These are phyloP conservation scores for Pyrenophora tritici-repentis DNA, from an alignment of 2,329 filamentous ascomycete genomes.

Conservation along the genomic window DNA sequence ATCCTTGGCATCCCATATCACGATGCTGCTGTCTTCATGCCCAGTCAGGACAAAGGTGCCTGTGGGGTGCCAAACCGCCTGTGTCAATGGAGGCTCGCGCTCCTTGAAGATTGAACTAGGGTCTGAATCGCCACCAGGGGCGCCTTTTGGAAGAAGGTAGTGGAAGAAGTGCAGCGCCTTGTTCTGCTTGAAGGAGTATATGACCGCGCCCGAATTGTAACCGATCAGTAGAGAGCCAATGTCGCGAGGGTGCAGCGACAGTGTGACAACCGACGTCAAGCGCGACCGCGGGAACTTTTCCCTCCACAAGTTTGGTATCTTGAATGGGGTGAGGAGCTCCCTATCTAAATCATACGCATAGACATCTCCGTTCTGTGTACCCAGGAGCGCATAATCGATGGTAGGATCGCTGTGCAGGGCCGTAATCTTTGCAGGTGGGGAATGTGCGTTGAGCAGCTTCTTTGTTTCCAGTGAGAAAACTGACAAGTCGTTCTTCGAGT, in stretches of 20 bases:
- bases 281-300: constrained; percentile 71
- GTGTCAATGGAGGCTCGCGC: constrained; percentile 75
- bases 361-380: constrained; percentile 80
- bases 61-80: constrained; percentile 92
- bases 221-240: constrained; percentile 89
- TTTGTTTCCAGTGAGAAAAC: constrained; percentile 81
- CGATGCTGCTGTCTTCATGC: constrained; percentile 88
- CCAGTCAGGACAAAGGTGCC: constrained; percentile 86
- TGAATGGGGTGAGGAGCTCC: constrained; percentile 74
- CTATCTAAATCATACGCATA: constrained; percentile 93
- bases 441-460: constrained; percentile 68
- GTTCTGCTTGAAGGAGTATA: constrained; percentile 95
- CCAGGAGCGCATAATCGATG: constrained; percentile 91
- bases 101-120: constrained; percentile 63
- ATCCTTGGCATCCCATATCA: constrained; percentile 93
- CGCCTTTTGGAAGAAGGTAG: constrained; percentile 79
- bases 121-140: constrained; percentile 77
- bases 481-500: constrained; percentile 81
- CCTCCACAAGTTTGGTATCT: constrained; percentile 85
- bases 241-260: constrained; percentile 88
- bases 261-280: constrained; percentile 69
- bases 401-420: constrained; percentile 82
- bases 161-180: constrained; percentile 77
- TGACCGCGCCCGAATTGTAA: constrained; percentile 84
- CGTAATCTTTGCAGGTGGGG: constrained; percentile 76